Base-by-base conservation (phyloP, 176 grass and related monocot species). In the Urochloa ruziziensis region DNA sequence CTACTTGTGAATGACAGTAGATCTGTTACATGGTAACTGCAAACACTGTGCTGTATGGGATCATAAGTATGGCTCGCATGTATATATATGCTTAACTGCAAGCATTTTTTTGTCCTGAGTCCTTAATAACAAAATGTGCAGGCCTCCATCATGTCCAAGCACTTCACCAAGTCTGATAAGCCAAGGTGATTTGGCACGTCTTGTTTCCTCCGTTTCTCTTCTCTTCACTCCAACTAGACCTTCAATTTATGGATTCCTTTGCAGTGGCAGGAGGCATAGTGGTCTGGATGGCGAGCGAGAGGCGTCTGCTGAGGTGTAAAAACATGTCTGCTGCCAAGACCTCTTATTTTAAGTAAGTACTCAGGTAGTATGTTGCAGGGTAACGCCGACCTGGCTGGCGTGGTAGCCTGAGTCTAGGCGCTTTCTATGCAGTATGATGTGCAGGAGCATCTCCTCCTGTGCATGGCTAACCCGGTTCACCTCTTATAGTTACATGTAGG, bases 61-160 rank as follows among this genome's bases (percentile, higher is more conserved):
- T n/a, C n/a, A n/a, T n/a, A n/a, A n/a, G n/a, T n/a, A n/a, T n/a
- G n/a, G n/a, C n/a, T n/a, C n/a, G n/a, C n/a, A n/a, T n/a, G n/a
- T n/a, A n/a, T n/a, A n/a, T n/a, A n/a, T n/a, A n/a, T n/a, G n/a
- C 9, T 40, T 33, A 13, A 35, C 19, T 48, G 12, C 5, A 0
- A 62, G 40, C 23, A 82, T 28, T 35, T 28, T 35, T 73, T 10
- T 18, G 4, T 81, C 25, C 30, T 48, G 24, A 88, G 5, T 75
- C 46, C 37, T 67, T 53, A 25, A 9, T 84, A 19, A 64, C 46
- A n/a, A 78, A 59, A 82, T 73, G 48, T 91, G 85, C 88, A 99
- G 97, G 97, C 97, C 66, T 92, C 93, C 71, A 91, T 99, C 61
- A 99, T 99, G 97, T 94, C 97, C 5, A 99, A 96, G 37, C 93